Conservation (phyloP, 192 early-diverging fungal genomes). For the Backusella sp. region DNA sequence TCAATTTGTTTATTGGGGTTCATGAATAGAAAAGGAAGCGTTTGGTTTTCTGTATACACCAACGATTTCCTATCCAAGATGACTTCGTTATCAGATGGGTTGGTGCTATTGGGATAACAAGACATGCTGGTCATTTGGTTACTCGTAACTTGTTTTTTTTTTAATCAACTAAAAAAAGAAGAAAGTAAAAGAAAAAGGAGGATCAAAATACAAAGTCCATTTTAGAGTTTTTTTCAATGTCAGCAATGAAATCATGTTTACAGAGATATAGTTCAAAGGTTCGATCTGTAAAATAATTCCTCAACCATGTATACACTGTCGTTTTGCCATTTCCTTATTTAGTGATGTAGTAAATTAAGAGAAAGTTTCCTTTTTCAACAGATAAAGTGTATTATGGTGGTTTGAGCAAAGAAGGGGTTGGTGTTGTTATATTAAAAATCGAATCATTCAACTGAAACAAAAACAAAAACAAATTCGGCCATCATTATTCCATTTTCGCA, state of each 20-base stretch:
- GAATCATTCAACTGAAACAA: not conserved
- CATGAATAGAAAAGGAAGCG: not conserved
- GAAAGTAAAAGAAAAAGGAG: not conserved
- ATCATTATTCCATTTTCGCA: not conserved
- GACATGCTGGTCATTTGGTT: no score
- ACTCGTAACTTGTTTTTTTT: not conserved
- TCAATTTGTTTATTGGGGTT: not conserved
- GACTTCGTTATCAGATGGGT: not conserved
- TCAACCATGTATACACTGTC: not conserved
- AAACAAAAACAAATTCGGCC: not conserved
- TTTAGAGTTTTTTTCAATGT: not conserved
- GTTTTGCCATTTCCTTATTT: not conserved
- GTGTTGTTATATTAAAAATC: not conserved
- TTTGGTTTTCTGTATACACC: not conserved
- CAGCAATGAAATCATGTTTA: not conserved
- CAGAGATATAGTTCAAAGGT: no score
- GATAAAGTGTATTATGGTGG: not conserved
- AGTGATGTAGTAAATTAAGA: not conserved
- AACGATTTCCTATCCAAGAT: not conserved
- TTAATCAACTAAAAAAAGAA: not conserved
- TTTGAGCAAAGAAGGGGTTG: not conserved
- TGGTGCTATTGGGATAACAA: not conserved
- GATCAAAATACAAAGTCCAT: not conserved
- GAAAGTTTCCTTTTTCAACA: not conserved
- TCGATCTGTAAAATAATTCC: no score